Evolutionary conservation across 306 rosid species (phyloP), one percentile per base, ranked within the genome.

Genomic region (Begonia peltatifolia): DNA sequence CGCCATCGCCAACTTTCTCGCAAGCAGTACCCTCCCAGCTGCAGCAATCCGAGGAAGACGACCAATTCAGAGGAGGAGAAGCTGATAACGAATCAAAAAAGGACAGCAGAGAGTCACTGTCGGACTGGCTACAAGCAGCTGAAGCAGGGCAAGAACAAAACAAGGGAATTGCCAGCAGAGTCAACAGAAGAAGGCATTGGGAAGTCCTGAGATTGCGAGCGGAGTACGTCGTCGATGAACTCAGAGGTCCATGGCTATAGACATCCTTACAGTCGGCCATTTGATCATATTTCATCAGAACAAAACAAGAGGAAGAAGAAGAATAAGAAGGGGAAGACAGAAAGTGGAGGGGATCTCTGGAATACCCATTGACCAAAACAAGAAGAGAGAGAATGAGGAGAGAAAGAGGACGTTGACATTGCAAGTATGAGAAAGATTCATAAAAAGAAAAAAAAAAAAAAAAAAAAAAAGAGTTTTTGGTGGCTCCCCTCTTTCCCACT

Each of bases 21-120:
- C 94, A 83, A 30, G 5, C 3, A 4, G 83, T 47, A 12, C 96
- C 94, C 53, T 78, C 83, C 96, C 96, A 87, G 9, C 1, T 2
- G 41, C 96, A 87, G 55, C 96, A 87, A 53, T 83, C 94, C 41
- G 15, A 4, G 7, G 89, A 69, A 55, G 25, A 4, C 41, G 78
- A 59, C 96, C 94, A 83, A 42, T 74, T 69, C 53, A 80, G 83
- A 23, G 72, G 57, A 47, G 69, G 1, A n/a, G 71, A 47, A 25
- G 66, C 14, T 4, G 46, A 23, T 9, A 80, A 68, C 3, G 41
- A n/a, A 30, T 49, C 17, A 10, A 14, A 49, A 48, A 72, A 84
- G 10, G 71, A 54, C 69, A 71, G 64, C 23, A 81, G 90, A 2
- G 81, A 62, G n/a, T 59, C 76, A 10, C 38, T 60, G 14, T 85